Base-by-base conservation (phyloP, 2,329 filamentous ascomycete species). In the Trichoderma sp. region DNA sequence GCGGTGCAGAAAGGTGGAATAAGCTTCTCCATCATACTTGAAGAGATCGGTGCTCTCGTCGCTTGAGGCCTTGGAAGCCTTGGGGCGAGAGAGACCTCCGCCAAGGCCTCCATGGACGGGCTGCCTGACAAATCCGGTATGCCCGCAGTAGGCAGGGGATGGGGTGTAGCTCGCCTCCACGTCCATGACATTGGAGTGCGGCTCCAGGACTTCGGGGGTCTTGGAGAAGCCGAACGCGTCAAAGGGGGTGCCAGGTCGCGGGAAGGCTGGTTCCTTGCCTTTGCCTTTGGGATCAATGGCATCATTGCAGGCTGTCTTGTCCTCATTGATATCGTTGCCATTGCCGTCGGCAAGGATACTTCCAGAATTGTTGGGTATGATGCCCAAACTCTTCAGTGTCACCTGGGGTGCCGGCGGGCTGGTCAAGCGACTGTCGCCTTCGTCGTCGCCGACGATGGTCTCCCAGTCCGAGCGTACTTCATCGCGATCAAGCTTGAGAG, bases 41-140 rank as follows among this genome's bases (percentile, higher is more conserved):
- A 83, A 84, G 0, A 78, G 81, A 47, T 83, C 80, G 0, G 74
- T 76, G 28, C 75, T 76, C 3, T 72, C 71, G 26, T 75, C 75
- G 66, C 72, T 74, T 1, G 77, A 78, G 63, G 77, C 47, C 66
- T 72, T 69, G 14, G 44, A 52, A 7, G 51, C 21, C 43, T 51
- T 65, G 14, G 45, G 60, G 28, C 51, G 28, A 41, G 51, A 55
- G 19, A 19, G 26, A 21, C 39, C 50, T 30, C 14, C 26, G 14
- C 17, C 30, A 10, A 28, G n/a, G 9, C 21, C 62, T n/a, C 62
- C 62, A 30, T 60, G 26, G 44, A 64, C 30, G 9, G 62, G 55
- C 54, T 64, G 52, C 24, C 34, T 48, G 21, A 63, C 19, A 9
- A 48, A 66, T 9, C n/a, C 57, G 39, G 41, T 50, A 30, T 57